A percentile compares a stretch with the other conserved stretches of the same genome.
Conservation (phyloP, 176 grass and related monocot species). For the Oryza punctata region DNA sequence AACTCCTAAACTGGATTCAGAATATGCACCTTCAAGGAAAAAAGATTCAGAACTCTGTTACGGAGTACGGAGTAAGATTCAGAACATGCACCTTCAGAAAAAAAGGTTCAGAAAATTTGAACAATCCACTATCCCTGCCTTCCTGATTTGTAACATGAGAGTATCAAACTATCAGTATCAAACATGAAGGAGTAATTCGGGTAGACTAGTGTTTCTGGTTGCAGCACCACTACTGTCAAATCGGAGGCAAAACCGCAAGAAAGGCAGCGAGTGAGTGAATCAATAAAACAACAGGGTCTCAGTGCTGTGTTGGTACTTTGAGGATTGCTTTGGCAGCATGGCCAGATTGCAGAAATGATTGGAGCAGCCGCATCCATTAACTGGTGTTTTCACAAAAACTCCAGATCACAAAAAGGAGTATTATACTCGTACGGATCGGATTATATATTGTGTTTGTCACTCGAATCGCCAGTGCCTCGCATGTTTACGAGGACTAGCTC, state of each 20-base stretch:
- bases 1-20: not conserved
- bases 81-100: not conserved
- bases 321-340: constrained; percentile 11
- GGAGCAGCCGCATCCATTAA: not conserved
- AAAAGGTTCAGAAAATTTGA: not conserved
- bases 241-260: not conserved
- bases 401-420: constrained; percentile 10
- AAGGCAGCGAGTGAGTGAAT: not conserved
- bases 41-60: not conserved
- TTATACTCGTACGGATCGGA: not conserved
- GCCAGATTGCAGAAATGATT: constrained; percentile 46
- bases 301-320: not conserved
- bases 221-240: not conserved
- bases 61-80: not conserved
- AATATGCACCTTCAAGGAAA: not conserved
- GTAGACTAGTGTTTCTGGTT: not conserved
- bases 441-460: not conserved
- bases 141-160: not conserved
- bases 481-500: constrained; percentile 37
- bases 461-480: not conserved
- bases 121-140: not conserved
- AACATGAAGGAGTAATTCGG: too few species aligned
- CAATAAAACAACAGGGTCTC: constrained; percentile 2
- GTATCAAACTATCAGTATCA: not conserved
- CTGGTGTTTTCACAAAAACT: constrained; percentile 8